phyloP scores from a whole-genome alignment of 345 rosid species.

The Linum tenue region DNA sequence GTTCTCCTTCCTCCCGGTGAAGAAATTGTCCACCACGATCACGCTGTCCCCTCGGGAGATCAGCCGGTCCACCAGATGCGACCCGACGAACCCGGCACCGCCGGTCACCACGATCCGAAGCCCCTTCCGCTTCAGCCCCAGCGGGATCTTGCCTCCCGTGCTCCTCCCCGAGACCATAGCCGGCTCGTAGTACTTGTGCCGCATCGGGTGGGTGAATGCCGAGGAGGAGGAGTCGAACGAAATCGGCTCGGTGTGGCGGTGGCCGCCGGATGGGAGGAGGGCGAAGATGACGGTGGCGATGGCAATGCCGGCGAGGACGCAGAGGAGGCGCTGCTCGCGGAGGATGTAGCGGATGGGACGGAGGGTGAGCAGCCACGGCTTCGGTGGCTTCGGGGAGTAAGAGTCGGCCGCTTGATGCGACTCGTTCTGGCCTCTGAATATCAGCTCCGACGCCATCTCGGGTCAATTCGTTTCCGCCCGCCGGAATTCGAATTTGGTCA shows the following conservation, averaged over 20 bases:
- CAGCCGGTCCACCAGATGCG: conserved; percentile 91
- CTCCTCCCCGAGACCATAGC: conserved; percentile 23
- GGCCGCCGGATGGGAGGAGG: conserved; percentile 25
- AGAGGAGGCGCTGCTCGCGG: conserved; percentile 86
- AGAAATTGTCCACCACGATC: conserved; percentile 96
- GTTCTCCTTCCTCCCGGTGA: conserved; percentile 92
- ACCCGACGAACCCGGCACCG: conserved; percentile 99
- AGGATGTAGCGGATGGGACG: conserved; percentile 73
- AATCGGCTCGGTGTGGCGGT: conserved; percentile 17
- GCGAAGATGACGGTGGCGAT: conserved; percentile 68
- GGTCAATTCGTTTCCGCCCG: background rate
- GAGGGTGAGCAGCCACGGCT: conserved; percentile 55
- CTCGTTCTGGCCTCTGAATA: conserved; percentile 66
- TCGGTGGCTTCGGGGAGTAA: conserved; percentile 60
- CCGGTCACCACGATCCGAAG: conserved; percentile 87
- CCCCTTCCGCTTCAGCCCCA: conserved; percentile 75
- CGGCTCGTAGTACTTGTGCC: conserved; percentile 28
- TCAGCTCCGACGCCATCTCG: conserved; percentile 70
- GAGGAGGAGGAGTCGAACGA: conserved; percentile 22
- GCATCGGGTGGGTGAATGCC: conserved; percentile 1
- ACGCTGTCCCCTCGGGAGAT: conserved; percentile 89
- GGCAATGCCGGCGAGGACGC: conserved; percentile 77
- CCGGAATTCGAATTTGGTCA: background rate
- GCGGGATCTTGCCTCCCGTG: conserved; percentile 68
- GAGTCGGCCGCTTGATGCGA: conserved; percentile 36